Conservation (phyloP, 192 early-diverging fungal species). For the Lobosporangium transversale region DNA sequence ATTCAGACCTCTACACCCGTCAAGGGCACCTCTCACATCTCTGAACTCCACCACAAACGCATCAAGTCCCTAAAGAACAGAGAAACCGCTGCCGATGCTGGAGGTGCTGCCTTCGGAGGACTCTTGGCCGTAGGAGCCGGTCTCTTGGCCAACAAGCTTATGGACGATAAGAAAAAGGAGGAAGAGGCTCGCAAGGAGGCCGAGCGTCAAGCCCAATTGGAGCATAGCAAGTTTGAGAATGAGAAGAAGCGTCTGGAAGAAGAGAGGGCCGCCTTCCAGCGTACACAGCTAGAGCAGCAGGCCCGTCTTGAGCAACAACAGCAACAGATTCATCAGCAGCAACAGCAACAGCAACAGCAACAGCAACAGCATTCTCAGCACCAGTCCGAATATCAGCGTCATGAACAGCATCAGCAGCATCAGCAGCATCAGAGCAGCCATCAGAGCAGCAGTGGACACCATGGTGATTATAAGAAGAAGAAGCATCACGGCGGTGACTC, state of each 20-base stretch:
- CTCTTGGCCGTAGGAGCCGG: constrained; percentile 57
- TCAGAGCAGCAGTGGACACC: constrained; percentile 10
- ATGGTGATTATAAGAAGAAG: constrained; percentile 15
- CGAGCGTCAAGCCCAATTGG: constrained; percentile 10
- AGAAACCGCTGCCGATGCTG: constrained; percentile 49
- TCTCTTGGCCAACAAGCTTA: constrained; percentile 55
- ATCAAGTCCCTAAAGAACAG: constrained; percentile 56
- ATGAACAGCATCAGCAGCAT: not conserved
- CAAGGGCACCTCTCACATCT: constrained; percentile 49
- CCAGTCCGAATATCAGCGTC: constrained; percentile 8
- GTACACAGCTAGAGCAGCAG: constrained; percentile 14
- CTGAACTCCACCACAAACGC: constrained; percentile 52
- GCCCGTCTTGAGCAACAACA: constrained; percentile 13
- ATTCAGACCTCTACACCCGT: constrained; percentile 22
- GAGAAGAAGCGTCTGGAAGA: constrained; percentile 33
- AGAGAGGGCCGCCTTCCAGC: constrained; percentile 19
- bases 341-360: constrained; percentile 3
- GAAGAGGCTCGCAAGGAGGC: constrained; percentile 33
- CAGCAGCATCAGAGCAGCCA: constrained; percentile 8
- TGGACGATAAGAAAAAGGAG: constrained; percentile 47
- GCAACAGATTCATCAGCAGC: constrained; percentile 6
- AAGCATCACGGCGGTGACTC: constrained; percentile 16
- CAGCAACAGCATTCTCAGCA: constrained; percentile 11
- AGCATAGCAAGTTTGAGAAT: constrained; percentile 24
- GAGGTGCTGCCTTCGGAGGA: constrained; percentile 50